Base-by-base conservation (phyloP, 2,329 filamentous ascomycete species). In the Grosmannia clavigera region DNA sequence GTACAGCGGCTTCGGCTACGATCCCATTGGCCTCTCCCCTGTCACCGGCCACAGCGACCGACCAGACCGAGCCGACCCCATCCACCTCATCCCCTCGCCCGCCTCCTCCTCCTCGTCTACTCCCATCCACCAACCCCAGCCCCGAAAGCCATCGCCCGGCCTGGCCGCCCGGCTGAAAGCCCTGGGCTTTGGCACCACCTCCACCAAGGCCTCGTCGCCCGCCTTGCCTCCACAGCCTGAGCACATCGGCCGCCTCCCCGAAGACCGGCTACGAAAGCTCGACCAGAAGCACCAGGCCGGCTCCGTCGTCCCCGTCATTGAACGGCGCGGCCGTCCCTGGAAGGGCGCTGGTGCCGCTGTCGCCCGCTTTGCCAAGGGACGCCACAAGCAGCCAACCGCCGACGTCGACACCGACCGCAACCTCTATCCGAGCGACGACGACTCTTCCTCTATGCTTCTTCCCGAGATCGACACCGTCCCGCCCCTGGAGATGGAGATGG, bases 251-350 rank as follows among this genome's bases (percentile, higher is more conserved):
- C 83, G 86, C 62, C 82, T 90, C 59, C 79, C 86, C 66, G 84
- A 89, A 71, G 78, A 84, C 65, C 85, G 89, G 67, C 78, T 90
- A 61, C 81, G 83, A 65, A 78, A 84, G 67, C 80, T 90, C 67
- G 86, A 91, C 74, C 76, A 82, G 65, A 81, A 82, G 62, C 84
- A 88, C 69, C 79, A 80, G 65, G 79, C 82, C 62, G 76, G 77
- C 68, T 81, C 80, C 29, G 64, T 69, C 65, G 69, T 69, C 64
- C 75, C 76, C 64, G 75, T 74, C 65, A 75, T 88, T 67, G 78
- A 85, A 71, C 80, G 85, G 69, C 80, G 85, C 67, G 86, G 86
- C 69, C 83, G 84, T 68, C 81, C 86, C 66, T 90, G 87, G 87
- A 88, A 82, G 75, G 84, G 83, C 70, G 78, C 81, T 69, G 79